Conservation (phyloP, 2,329 filamentous ascomycete genomes). For the Penicillium sp. region DNA sequence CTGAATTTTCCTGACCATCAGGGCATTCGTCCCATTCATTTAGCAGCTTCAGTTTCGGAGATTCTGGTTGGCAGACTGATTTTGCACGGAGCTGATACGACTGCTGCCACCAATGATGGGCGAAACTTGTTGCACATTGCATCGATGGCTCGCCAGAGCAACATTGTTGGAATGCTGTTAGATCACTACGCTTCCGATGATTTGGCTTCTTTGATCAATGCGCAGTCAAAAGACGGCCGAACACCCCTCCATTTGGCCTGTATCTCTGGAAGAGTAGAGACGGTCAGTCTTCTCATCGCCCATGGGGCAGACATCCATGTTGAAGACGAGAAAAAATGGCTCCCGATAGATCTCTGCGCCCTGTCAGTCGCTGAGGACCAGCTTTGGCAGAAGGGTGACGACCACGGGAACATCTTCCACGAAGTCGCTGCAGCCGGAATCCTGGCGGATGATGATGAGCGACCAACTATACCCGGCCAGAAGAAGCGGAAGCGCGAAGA, state of each 20-base stretch:
- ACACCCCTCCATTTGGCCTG: conserved; percentile 30
- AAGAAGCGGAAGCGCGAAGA: not conserved
- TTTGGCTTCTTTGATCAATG: conserved; percentile 15
- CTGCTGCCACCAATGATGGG: conserved; percentile 21
- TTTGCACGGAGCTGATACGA: conserved; percentile 19
- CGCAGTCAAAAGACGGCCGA: conserved; percentile 15
- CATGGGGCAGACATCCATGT: conserved; percentile 21
- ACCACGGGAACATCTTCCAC: conserved; percentile 13
- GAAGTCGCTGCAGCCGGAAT: conserved; percentile 6
- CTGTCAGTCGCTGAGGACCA: conserved; percentile 16
- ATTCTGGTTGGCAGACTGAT: conserved; percentile 23
- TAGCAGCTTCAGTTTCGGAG: conserved; percentile 24
- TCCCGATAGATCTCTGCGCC: conserved; percentile 12
- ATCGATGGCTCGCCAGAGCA: conserved; percentile 23
- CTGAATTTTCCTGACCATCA: conserved; percentile 23
- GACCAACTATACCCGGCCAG: not conserved
- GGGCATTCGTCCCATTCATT: conserved; percentile 26
- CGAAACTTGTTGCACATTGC: conserved; percentile 29
- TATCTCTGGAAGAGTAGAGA: conserved; percentile 27
- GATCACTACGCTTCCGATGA: conserved; percentile 15
- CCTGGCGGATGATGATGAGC: not conserved
- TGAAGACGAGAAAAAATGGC: conserved; percentile 4
- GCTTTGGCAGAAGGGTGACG: conserved; percentile 17
- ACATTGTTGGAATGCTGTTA: conserved; percentile 24
- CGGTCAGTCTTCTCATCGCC: conserved; percentile 20